A percentile compares a stretch with the other conserved stretches of the same genome.
These are phyloP conservation scores for Penicillium fimorum DNA, from an alignment of 495 filamentous ascomycete genomes.

Conservation along the genomic window DNA sequence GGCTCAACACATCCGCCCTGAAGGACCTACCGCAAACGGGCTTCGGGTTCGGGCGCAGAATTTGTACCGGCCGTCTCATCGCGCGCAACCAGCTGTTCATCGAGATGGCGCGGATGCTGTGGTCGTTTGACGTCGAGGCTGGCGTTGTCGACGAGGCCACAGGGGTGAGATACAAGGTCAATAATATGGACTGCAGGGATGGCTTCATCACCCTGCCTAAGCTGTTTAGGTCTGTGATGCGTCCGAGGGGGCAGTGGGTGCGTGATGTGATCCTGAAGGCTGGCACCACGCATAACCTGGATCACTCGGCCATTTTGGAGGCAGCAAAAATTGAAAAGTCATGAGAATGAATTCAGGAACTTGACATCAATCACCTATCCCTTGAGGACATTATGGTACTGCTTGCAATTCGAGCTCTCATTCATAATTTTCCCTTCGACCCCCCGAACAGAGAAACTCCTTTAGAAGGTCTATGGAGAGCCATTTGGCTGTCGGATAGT, in stretches of 20 bases:
- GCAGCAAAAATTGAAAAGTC: background rate
- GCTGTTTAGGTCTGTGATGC: background rate
- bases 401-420: too few relatives aligned
- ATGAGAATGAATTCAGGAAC: background rate
- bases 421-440: too few relatives aligned
- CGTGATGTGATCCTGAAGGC: background rate
- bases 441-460: too few relatives aligned
- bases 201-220: background rate
- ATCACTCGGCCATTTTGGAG: background rate
- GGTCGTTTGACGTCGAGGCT: slow-evolving; percentile 1
- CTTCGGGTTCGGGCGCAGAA: background rate
- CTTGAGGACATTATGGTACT: too few relatives aligned
- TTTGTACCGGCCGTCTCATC: background rate
- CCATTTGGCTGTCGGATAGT: too few relatives aligned
- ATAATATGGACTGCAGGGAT: background rate
- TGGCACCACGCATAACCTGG: background rate
- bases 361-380: too few relatives aligned
- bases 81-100: slow-evolving; percentile 2
- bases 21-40: background rate
- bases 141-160: background rate
- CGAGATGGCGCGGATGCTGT: background rate
- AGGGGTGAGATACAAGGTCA: background rate
- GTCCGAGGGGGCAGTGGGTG: background rate
- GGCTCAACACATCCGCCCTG: background rate
- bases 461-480: too few relatives aligned